Conservation (phyloP, 2,329 filamentous ascomycete genomes). For the Colletotrichum costaricense region DNA sequence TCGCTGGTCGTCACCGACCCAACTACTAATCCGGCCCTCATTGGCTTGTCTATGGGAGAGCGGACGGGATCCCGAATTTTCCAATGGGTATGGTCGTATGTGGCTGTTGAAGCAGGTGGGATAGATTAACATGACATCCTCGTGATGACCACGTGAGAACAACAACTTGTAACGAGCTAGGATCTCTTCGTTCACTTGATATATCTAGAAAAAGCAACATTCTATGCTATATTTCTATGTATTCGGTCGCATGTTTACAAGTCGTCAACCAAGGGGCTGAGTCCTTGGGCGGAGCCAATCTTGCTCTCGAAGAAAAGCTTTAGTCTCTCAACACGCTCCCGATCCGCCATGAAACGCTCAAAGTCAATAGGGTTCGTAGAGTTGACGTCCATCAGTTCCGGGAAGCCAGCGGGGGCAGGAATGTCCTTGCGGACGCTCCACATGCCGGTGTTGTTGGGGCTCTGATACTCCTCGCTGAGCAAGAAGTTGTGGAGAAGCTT, state of each 20-base stretch:
- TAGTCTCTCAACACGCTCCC: constrained; percentile 52
- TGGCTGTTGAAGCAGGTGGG: neutral
- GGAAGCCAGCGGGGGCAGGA: constrained; percentile 41
- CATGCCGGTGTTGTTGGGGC: constrained; percentile 37
- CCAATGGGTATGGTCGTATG: neutral
- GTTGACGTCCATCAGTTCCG: constrained; percentile 43
- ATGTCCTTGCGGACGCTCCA: constrained; percentile 51
- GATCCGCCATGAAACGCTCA: constrained; percentile 53
- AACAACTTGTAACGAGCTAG: neutral
- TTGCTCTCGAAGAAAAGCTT: constrained; percentile 53
- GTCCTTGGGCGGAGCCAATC: constrained; percentile 55
- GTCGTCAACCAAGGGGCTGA: constrained; percentile 48
- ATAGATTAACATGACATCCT: neutral
- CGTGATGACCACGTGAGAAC: neutral
- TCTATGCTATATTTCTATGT: neutral
- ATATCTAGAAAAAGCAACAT: neutral
- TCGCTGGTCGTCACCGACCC: neutral
- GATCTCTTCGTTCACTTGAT: neutral
- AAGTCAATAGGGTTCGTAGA: constrained; percentile 52
- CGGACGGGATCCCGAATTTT: neutral
- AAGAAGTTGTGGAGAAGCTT: constrained; percentile 62
- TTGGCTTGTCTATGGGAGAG: neutral
- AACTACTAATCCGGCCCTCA: neutral
- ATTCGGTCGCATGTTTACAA: neutral
- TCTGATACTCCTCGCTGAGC: constrained; percentile 54